Base-by-base conservation (phyloP, 1,139 yeast genomes). In the Sugiyamaella novakii region DNA sequence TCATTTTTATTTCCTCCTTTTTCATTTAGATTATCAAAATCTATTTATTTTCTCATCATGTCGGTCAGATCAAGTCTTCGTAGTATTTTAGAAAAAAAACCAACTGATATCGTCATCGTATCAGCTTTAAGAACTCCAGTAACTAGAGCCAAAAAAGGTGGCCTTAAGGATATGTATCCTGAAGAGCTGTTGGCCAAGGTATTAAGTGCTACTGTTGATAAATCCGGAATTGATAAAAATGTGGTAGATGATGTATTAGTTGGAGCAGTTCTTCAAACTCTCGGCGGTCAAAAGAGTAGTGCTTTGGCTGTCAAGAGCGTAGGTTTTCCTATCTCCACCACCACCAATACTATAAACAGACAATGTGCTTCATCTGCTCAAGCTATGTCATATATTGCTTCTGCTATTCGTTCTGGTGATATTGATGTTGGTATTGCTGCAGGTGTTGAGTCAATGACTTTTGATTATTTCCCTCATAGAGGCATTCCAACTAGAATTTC, bases 361-460 rank as follows among this genome's bases (percentile, higher is more conserved):
- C 77, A 73, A 54, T 72, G 77, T 56, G 70, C 74, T 5, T 71
- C 75, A 3, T 70, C 74, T 3, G 72, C 73, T 4, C 74, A 71
- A 58, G 76, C 75, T 12, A 57, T 70, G 15, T 58, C 72, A 5
- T 67, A 70, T 49, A 51, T 64, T 33, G 73, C 76, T 7, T 62
- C 65, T 39, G 60, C 71, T 19, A 62, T 72, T 37, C 47, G 59
- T 22, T 53, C 65, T 17, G 73, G 73, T 14, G 73, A 71, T 48
- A 64, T 69, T 40, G 60, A 63, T 40, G 61, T 66, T 35, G 70
- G 69, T 11, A 61, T 73, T 47, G 76, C 76, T 7, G 77, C 75
- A 21, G 77, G 77, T 39, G 76, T 72, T 15, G 77, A 73, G 57
- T 67, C 73, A 3, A 73, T 73, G 76, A 68, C 75, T n/a, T 61